These are phyloP conservation scores for Ogataea nonfermentans DNA, from an alignment of 805 yeast species.

Conservation along the genomic window DNA sequence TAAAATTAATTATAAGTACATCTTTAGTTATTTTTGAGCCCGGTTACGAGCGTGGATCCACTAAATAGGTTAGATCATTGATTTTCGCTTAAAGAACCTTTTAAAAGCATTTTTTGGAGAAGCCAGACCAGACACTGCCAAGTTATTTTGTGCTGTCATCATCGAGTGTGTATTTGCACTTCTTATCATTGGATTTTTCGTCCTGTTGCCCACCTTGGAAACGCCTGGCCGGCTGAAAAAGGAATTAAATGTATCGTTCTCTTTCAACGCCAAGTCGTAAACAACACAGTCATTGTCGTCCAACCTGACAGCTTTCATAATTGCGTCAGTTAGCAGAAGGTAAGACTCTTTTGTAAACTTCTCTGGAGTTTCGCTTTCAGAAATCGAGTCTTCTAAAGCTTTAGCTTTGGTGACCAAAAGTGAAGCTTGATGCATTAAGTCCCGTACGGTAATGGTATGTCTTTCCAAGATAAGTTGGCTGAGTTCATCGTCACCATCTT, in stretches of 20 bases:
- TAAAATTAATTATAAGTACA: conserved; percentile 1
- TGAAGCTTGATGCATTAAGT: conserved; percentile 29
- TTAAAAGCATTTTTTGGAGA: conserved; percentile 20
- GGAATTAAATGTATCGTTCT: conserved; percentile 14
- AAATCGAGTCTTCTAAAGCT: conserved; percentile 18
- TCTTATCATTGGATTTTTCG: conserved; percentile 14
- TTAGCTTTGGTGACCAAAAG: conserved; percentile 21
- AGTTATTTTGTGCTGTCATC: conserved; percentile 2
- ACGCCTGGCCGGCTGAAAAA: conserved; percentile 13
- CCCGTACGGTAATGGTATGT: conserved; percentile 22
- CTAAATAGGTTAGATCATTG: conserved; percentile 2
- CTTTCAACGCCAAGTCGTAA: conserved; percentile 15
- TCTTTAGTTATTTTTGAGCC: background rate
- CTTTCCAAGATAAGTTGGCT: conserved; percentile 23
- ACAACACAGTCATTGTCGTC: conserved; percentile 17
- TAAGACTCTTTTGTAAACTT: conserved; percentile 23
- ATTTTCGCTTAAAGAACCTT: conserved; percentile 23
- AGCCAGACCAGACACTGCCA: conserved; percentile 3
- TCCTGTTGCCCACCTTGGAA: background rate
- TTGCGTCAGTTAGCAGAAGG: conserved; percentile 21
- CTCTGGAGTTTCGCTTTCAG: conserved; percentile 25
- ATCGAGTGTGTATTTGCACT: conserved; percentile 23
- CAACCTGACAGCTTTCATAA: conserved; percentile 15
- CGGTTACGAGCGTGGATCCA: conserved; percentile 10
- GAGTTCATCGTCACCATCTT: conserved; percentile 28